Evolutionary conservation across 164 flowering plant genomes (phyloP), one percentile per base, ranked within the genome.

Genomic region (Pachysandra terminalis): DNA sequence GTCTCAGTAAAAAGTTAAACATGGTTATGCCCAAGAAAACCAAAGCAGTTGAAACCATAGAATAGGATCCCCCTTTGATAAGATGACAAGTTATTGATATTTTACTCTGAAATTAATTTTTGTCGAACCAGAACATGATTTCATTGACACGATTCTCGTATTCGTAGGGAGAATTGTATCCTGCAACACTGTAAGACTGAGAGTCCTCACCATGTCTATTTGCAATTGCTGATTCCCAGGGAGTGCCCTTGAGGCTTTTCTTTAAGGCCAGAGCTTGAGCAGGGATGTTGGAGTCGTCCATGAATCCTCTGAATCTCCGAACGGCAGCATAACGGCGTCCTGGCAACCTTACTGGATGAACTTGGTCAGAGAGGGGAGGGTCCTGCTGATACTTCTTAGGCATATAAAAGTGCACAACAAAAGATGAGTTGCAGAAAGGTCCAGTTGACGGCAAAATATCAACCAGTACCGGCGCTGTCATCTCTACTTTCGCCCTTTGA

Each of bases 391-490:
- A 63, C 59, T 63, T 75, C 3, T 23, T 22, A 13, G 78, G 78
- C 61, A 75, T 52, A 27, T 75, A 75, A 24, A 75, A 75, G 49
- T 63, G 51, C 24, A 75, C 68, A 9, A 40, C 58, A 26, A 63
- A 67, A 17, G 71, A 62, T 1, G 69, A 63, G 21, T 74, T 65
- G 65, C 61, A 71, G 65, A 59, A 59, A 24, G 74, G 69, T 45
- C 66, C 56, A 8, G 63, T 56, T 25, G 74, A 49, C 10, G 74
- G 68, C 24, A 15, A 13, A 9, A 71, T 53, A 19, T 75, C 68
- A 21, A 71, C 67, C 10, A 66, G 55, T 17, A 75, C 74, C 12
- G 74, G 71, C 19, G 71, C 78, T 17, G 74, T 75, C 71, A 73
- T 73, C 59, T 71, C 53, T 9, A 71, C 67, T 63, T 71, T 66